phyloP scores from a whole-genome alignment of 2,329 filamentous ascomycete species.

The Stagonosporopsis cucurbitacearum region DNA sequence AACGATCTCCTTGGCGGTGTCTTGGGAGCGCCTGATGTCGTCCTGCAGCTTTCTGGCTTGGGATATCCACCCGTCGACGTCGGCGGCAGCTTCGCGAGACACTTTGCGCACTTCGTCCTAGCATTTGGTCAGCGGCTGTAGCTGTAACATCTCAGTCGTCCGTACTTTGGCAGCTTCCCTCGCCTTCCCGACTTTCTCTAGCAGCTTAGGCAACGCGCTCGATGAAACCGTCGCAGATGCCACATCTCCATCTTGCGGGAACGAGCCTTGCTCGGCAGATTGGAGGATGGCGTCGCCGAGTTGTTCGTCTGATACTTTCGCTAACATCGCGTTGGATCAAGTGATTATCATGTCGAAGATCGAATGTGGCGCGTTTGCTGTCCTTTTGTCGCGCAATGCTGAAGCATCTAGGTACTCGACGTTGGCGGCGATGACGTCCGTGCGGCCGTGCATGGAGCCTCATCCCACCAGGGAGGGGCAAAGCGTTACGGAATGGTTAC shows the following conservation, averaged over 20 bases:
- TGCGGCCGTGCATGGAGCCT: slow-evolving; percentile 12
- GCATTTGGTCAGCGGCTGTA: slow-evolving; percentile 9
- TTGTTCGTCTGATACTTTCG: slow-evolving; percentile 39
- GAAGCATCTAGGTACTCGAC: slow-evolving; percentile 9
- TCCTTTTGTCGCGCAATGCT: slow-evolving; percentile 14
- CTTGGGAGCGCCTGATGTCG: slow-evolving; percentile 82
- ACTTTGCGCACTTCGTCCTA: slow-evolving; percentile 76
- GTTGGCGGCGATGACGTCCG: slow-evolving; percentile 17
- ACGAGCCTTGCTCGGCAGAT: slow-evolving; percentile 64
- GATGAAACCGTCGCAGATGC: slow-evolving; percentile 60
- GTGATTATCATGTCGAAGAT: slow-evolving; percentile 26
- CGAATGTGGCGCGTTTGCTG: slow-evolving; percentile 4
- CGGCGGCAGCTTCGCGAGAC: slow-evolving; percentile 76
- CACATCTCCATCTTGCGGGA: slow-evolving; percentile 63
- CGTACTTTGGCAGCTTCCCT: slow-evolving; percentile 61
- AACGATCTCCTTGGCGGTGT: slow-evolving; percentile 81
- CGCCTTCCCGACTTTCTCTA: slow-evolving; percentile 59
- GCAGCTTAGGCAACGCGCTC: slow-evolving; percentile 56
- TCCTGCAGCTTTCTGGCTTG: slow-evolving; percentile 84
- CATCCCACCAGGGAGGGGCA: slow-evolving; percentile 16
- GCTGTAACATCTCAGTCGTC: neutral
- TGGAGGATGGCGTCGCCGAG: slow-evolving; percentile 68
- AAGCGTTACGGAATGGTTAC: slow-evolving; percentile 4
- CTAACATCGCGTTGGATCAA: slow-evolving; percentile 33
- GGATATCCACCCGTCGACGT: slow-evolving; percentile 84